These are phyloP conservation scores for rapeseed (Brassica napus) DNA, from an alignment of 345 rosid genomes.

Conservation along the genomic window DNA sequence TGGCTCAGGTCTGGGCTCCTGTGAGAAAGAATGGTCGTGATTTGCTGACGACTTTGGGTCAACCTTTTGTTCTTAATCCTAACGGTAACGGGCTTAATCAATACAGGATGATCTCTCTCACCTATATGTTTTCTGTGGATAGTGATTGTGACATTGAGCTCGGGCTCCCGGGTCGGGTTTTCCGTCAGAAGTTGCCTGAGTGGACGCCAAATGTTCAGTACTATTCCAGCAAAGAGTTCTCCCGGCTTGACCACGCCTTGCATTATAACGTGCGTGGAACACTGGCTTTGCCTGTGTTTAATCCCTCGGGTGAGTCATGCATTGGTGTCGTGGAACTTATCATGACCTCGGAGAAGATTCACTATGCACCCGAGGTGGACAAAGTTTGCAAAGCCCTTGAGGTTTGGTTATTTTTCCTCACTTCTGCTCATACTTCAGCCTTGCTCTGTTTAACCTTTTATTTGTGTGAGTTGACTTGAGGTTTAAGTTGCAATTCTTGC, in stretches of 20 bases:
- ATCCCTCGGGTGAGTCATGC: slow-evolving; percentile 72
- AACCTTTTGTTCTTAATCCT: slow-evolving; percentile 86
- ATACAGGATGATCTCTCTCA: slow-evolving; percentile 85
- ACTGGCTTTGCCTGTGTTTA: slow-evolving; percentile 87
- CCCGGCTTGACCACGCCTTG: slow-evolving; percentile 76
- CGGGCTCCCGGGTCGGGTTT: slow-evolving; percentile 97
- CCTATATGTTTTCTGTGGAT: slow-evolving; percentile 76
- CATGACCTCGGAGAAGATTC: slow-evolving; percentile 83
- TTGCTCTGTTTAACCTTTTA: background rate
- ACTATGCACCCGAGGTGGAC: slow-evolving; percentile 87
- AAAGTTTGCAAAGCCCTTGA: slow-evolving; percentile 97
- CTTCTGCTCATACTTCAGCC: background rate
- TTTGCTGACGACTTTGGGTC: slow-evolving; percentile 82
- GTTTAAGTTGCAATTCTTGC: background rate
- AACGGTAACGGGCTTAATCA: slow-evolving; percentile 72
- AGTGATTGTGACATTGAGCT: slow-evolving; percentile 70
- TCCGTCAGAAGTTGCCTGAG: slow-evolving; percentile 75
- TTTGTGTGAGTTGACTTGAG: background rate
- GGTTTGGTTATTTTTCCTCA: slow-evolving; percentile 56
- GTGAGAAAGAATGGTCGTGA: slow-evolving; percentile 58
- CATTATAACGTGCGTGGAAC: slow-evolving; percentile 76
- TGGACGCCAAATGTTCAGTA: slow-evolving; percentile 96
- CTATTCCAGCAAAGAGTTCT: slow-evolving; percentile 79
- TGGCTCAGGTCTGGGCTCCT: slow-evolving; percentile 96
- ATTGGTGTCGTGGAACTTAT: slow-evolving; percentile 89